Percentiles rank a stretch among this genome's conserved stretches.
These are phyloP conservation scores for Westerdykella ornata DNA, from an alignment of 2,329 filamentous ascomycete genomes.

Conservation along the genomic window DNA sequence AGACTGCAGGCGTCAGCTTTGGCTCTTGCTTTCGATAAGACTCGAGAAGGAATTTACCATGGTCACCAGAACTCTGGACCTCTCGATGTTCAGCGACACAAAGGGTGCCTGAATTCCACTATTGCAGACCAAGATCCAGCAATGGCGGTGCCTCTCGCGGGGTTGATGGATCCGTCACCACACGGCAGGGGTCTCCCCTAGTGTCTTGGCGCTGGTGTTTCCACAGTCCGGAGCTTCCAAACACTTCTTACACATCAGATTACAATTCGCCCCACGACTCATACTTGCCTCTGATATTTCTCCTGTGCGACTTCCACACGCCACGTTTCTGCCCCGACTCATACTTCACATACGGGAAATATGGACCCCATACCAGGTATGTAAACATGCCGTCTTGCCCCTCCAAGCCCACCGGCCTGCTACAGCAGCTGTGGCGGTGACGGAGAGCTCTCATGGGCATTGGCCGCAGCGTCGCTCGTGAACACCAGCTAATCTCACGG, in stretches of 20 bases:
- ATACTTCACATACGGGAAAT: slow-evolving; percentile 1
- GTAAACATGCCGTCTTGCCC: not conserved
- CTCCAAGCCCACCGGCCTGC: too few species aligned
- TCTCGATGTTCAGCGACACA: slow-evolving; percentile 11
- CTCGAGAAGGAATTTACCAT: slow-evolving; percentile 21
- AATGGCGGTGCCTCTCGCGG: slow-evolving; percentile 22
- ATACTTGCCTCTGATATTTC: not conserved
- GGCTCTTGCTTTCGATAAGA: not conserved
- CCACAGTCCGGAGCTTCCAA: slow-evolving; percentile 2
- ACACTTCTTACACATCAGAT: too few species aligned
- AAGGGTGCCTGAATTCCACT: slow-evolving; percentile 15
- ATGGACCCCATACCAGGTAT: slow-evolving; percentile 37
- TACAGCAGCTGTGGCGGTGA: too few species aligned
- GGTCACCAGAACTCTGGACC: slow-evolving; percentile 14
- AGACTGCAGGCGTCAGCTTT: slow-evolving; percentile 52
- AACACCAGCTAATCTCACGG: not conserved
- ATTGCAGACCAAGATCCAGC: slow-evolving; percentile 28
- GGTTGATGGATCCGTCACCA: slow-evolving; percentile 16
- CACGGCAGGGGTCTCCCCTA: slow-evolving; percentile 13
- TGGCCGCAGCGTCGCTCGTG: not conserved
- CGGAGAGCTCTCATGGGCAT: too few species aligned
- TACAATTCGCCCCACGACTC: slow-evolving; percentile 4
- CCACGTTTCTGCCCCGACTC: not conserved
- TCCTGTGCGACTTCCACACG: not conserved
- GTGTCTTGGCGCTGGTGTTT: slow-evolving; percentile 9